Evolutionary conservation across 1,284 basidiomycete genomes (phyloP).

Genomic region (Porogramme epimiltina): DNA sequence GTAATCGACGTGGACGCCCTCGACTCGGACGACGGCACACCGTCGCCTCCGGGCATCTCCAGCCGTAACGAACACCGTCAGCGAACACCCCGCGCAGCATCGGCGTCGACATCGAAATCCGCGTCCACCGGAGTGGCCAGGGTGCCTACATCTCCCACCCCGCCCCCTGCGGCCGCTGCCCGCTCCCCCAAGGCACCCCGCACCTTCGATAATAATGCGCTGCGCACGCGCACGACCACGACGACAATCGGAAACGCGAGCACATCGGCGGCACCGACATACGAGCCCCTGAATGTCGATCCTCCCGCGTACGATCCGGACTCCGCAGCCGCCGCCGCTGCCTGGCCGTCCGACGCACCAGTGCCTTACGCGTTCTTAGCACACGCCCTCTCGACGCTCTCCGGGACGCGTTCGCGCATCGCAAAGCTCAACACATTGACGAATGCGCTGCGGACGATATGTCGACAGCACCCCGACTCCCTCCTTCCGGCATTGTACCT

Average conservation of each 20-base stretch:
- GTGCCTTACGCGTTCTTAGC: conserved; percentile 86
- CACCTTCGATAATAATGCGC: conserved; percentile 2
- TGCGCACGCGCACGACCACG: not conserved
- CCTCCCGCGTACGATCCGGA: conserved; percentile 42
- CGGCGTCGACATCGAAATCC: not conserved
- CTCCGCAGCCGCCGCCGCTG: conserved; percentile 19
- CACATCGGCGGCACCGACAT: conserved; percentile 18
- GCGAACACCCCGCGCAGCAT: not conserved
- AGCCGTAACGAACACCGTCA: too few species aligned
- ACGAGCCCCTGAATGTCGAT: conserved; percentile 46
- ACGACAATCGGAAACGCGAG: conserved; percentile 15
- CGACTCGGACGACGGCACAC: conserved; percentile 26
- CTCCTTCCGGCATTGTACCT: conserved; percentile 87
- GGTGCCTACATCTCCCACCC: not conserved
- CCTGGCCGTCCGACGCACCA: conserved; percentile 40
- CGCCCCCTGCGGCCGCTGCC: not conserved
- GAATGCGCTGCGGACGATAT: conserved; percentile 76
- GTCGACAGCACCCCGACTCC: conserved; percentile 68
- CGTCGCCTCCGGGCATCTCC: not conserved
- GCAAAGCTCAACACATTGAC: conserved; percentile 80
- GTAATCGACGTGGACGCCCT: conserved; percentile 35
- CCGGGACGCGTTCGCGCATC: conserved; percentile 81
- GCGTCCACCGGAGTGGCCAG: not conserved
- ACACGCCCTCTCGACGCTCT: conserved; percentile 73
- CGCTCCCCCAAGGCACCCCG: conserved; percentile 1